Conservation (phyloP, 2,329 filamentous ascomycete species). For the Pyricularia grisea region DNA sequence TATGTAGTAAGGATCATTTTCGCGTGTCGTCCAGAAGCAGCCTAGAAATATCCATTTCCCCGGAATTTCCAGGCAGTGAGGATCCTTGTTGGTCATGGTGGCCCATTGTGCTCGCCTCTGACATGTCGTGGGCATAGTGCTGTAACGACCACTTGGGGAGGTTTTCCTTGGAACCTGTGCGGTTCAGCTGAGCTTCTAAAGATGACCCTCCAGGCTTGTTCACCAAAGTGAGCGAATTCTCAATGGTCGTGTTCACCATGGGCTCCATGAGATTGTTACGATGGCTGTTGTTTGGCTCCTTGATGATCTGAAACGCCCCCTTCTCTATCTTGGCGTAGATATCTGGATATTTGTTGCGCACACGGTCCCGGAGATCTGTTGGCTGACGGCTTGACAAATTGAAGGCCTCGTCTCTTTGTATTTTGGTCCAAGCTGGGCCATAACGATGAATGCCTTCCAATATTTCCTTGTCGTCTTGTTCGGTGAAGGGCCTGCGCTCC, state of each 20-base stretch:
- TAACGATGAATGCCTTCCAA: conserved; percentile 49
- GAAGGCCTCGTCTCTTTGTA: conserved; percentile 50
- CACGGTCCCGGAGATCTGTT: conserved; percentile 53
- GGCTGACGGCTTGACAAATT: conserved; percentile 49
- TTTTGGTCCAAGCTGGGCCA: conserved; percentile 56
- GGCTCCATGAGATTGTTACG: conserved; percentile 40
- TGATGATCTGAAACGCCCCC: conserved; percentile 32
- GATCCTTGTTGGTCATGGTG: conserved; percentile 23
- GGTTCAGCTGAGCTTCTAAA: conserved; percentile 30
- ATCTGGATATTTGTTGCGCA: conserved; percentile 54
- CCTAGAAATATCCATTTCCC: conserved; percentile 55
- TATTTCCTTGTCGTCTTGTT: conserved; percentile 54
- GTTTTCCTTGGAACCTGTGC: conserved; percentile 36
- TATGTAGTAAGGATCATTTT: not conserved
- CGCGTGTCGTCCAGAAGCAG: conserved; percentile 46
- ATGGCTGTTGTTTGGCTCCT: conserved; percentile 24
- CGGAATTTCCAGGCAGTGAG: conserved; percentile 30
- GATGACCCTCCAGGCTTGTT: conserved; percentile 27
- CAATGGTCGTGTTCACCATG: conserved; percentile 38
- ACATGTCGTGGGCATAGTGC: not conserved
- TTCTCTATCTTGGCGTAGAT: conserved; percentile 49
- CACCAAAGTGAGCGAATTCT: conserved; percentile 29
- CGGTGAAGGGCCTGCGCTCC: conserved; percentile 50
- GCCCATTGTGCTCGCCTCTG: not conserved
- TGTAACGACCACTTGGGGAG: conserved; percentile 29